Conservation (phyloP, 1,284 basidiomycete genomes). For the Trametes polyzona region DNA sequence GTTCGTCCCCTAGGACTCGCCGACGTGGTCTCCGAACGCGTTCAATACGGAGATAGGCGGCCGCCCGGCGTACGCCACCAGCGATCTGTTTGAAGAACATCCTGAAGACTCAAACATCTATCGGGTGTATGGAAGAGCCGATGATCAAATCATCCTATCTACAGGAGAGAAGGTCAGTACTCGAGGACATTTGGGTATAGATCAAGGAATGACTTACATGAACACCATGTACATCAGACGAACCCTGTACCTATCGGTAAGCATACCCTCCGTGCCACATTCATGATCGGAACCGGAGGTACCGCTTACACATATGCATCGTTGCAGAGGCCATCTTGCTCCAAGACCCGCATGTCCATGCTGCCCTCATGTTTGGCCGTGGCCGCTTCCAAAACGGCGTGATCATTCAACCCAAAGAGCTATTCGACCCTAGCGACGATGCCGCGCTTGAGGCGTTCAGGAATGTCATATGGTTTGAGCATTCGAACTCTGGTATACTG, state of each 20-base stretch:
- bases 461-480: slow-evolving; percentile 38
- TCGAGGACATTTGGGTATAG: background rate
- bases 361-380: slow-evolving; percentile 42
- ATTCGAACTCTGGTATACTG: too few relatives aligned
- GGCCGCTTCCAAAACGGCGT: slow-evolving; percentile 40
- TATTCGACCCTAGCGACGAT: slow-evolving; percentile 31
- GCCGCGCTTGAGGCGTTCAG: slow-evolving; percentile 29
- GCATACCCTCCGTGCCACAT: background rate
- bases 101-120: slow-evolving; percentile 47
- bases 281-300: background rate
- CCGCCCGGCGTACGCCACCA: slow-evolving; percentile 40
- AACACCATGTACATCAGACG: slow-evolving; percentile 26
- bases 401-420: slow-evolving; percentile 32
- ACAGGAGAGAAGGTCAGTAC: slow-evolving; percentile 53
- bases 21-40: slow-evolving; percentile 27
- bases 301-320: background rate
- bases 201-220: background rate
- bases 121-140: slow-evolving; percentile 49
- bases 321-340: slow-evolving; percentile 35
- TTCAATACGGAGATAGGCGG: slow-evolving; percentile 37
- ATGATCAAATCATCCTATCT: slow-evolving; percentile 57
- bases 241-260: slow-evolving; percentile 39
- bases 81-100: slow-evolving; percentile 50
- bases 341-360: slow-evolving; percentile 32
- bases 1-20: slow-evolving; percentile 18